phyloP scores from a whole-genome alignment of 2,329 filamentous ascomycete genomes.

The Phyllosticta citriasiana region DNA sequence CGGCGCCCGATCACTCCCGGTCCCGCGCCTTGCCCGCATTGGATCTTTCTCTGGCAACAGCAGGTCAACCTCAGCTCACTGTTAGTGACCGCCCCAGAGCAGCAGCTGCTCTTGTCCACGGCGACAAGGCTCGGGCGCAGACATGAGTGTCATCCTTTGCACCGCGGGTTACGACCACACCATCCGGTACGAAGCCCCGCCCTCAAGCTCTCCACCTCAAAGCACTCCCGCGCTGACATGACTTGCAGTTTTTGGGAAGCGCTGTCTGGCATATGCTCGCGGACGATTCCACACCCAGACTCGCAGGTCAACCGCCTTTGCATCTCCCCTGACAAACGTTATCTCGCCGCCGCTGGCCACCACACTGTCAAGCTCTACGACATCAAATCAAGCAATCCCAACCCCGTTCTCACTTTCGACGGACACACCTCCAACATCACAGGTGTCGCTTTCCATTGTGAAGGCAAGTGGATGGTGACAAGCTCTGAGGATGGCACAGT shows the following conservation, averaged over 20 bases:
- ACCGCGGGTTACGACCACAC: conserved; percentile 68
- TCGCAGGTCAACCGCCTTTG: conserved; percentile 97
- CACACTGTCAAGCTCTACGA: conserved; percentile 96
- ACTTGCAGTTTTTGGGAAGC: conserved; percentile 85
- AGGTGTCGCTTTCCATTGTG: conserved; percentile 93
- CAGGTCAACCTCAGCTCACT: not conserved
- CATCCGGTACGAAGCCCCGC: conserved; percentile 48
- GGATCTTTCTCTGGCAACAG: not conserved
- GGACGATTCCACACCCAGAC: conserved; percentile 95
- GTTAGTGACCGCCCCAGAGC: not conserved
- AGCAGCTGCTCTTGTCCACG: not conserved
- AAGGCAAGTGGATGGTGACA: conserved; percentile 99
- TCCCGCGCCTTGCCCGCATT: not conserved
- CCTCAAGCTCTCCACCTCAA: not conserved
- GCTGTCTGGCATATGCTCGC: conserved; percentile 91
- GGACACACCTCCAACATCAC: conserved; percentile 95
- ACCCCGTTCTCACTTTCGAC: conserved; percentile 85
- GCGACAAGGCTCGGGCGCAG: not conserved
- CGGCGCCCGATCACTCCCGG: not conserved
- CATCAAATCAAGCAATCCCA: conserved; percentile 96
- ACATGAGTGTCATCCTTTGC: conserved; percentile 58
- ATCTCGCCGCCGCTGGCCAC: conserved; percentile 69
- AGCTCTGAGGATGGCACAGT: conserved; percentile 94
- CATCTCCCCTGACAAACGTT: conserved; percentile 96
- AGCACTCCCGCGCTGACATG: not conserved